These are phyloP conservation scores for Dothistroma septosporum DNA, from an alignment of 2,329 filamentous ascomycete genomes.

Conservation along the genomic window DNA sequence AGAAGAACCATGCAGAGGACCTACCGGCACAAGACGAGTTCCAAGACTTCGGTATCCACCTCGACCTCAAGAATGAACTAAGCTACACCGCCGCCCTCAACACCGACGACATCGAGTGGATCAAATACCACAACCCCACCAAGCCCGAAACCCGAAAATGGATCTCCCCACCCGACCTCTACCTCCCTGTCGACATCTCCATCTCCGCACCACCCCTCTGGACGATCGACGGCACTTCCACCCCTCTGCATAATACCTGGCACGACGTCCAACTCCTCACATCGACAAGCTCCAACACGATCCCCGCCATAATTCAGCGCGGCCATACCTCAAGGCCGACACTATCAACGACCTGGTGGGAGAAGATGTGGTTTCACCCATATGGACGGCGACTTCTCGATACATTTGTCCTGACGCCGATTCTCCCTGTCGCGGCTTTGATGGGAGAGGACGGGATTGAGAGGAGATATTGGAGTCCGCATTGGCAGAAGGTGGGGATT, in stretches of 20 bases:
- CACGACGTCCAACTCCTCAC: conserved; percentile 11
- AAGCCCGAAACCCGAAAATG: background rate
- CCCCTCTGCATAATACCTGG: conserved; percentile 8
- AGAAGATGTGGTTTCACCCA: conserved; percentile 17
- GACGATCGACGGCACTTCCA: conserved; percentile 4
- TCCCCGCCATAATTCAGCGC: conserved; percentile 13
- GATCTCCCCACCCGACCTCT: background rate
- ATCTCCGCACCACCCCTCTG: conserved; percentile 15
- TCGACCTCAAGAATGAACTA: conserved; percentile 7
- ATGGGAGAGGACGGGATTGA: background rate
- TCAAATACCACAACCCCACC: conserved; percentile 1
- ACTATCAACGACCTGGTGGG: conserved; percentile 5
- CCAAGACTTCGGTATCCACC: conserved; percentile 7
- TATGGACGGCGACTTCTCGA: conserved; percentile 14
- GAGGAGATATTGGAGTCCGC: conserved; percentile 10
- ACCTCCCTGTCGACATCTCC: conserved; percentile 13
- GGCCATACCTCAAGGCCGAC: background rate
- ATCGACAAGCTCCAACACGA: background rate
- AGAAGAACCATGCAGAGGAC: background rate
- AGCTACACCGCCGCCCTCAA: conserved; percentile 5
- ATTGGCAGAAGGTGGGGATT: conserved; percentile 9
- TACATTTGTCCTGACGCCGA: conserved; percentile 3
- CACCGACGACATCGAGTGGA: background rate
- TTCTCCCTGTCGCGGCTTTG: conserved; percentile 7
- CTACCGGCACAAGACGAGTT: background rate